phyloP scores from a whole-genome alignment of 169 alveolate species.

The Neospora caninum region DNA sequence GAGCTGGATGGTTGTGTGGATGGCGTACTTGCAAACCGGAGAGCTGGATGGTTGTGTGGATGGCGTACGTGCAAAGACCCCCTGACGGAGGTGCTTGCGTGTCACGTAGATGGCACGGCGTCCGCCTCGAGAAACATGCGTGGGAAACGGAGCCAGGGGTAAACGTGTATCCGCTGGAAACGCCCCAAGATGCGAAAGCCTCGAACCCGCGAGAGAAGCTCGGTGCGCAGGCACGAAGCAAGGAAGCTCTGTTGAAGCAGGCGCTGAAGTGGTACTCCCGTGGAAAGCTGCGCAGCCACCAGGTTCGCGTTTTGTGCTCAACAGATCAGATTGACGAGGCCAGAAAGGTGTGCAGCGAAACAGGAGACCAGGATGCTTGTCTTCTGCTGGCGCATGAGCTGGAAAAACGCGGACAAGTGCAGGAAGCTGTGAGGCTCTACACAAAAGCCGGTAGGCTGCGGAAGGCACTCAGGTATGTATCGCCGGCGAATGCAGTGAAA shows the following conservation, averaged over 20 bases:
- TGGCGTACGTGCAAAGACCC: no score
- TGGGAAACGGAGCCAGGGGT: not conserved
- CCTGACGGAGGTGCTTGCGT: not conserved
- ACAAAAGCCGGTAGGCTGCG: constrained; percentile 80
- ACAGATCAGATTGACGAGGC: constrained; percentile 88
- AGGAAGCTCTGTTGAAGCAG: not conserved
- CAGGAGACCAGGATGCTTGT: constrained; percentile 74
- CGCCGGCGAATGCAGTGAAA: constrained; percentile 78
- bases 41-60: no score
- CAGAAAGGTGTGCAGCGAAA: constrained; percentile 78
- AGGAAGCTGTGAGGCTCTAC: constrained; percentile 84
- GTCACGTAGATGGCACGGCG: not conserved
- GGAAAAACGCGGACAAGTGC: constrained; percentile 77
- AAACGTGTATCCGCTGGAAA: no score
- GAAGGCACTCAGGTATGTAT: constrained; percentile 85
- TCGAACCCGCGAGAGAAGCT: no score
- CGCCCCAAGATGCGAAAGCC: no score
- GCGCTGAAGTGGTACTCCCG: constrained; percentile 20
- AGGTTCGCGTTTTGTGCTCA: constrained; percentile 3
- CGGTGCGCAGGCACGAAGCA: not conserved
- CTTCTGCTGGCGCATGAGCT: not conserved
- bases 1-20: no score
- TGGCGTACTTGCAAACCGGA: no score
- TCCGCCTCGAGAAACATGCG: not conserved
- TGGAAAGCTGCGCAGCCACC: not conserved